Base-by-base conservation (phyloP, 768 basidiomycete species). In the Tulasnella calospora region DNA sequence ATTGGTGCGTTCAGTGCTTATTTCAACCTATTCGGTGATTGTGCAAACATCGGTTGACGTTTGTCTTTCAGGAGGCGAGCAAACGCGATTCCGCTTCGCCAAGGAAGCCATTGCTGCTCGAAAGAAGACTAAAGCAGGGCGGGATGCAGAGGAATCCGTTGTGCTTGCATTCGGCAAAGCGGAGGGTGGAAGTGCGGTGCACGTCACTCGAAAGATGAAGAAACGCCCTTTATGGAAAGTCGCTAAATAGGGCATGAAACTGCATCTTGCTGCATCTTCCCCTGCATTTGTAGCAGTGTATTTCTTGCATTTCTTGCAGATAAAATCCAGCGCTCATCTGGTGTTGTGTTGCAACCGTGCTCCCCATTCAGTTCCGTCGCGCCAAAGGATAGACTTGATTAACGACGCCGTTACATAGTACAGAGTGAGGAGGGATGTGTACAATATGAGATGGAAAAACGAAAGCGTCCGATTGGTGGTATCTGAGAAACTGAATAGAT, bases 1-100 rank as follows among this genome's bases (percentile, higher is more conserved):
- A 40, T 95, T 80, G 51, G 77, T 78, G 40, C n/a, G 55, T 36
- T 51, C 1, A 3, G 4, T 44, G 17, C 44, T 44, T 4, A 0
- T 44, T 19, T 19, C 44, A 17, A 19, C 13, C 8, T 1, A 38
- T 46, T 36, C 71, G 3, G 12, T n/a, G 36, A 21, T 51, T 23
- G 44, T 10, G 77, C 81, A 6, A 33, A 35, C 17, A 15, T 67
- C 61, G 17, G 10, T 6, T 67, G 19, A 67, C 61, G 13, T 67
- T 35, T 35, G 15, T 35, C 15, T 81, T 83, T 81, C 84, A 92
- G 92, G 91, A 30, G 89, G 92, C 78, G 93, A 94, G 85, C 94
- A 96, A 83, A 89, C 90, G 79, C 90, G 95, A 70, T 98, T 96
- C 86, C 92, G 92, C 82, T 96, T 96, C 85, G 94, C 94, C 4